These are phyloP conservation scores for Parasarocladium wereldwijsianum DNA, from an alignment of 2,329 filamentous ascomycete genomes.

Conservation along the genomic window DNA sequence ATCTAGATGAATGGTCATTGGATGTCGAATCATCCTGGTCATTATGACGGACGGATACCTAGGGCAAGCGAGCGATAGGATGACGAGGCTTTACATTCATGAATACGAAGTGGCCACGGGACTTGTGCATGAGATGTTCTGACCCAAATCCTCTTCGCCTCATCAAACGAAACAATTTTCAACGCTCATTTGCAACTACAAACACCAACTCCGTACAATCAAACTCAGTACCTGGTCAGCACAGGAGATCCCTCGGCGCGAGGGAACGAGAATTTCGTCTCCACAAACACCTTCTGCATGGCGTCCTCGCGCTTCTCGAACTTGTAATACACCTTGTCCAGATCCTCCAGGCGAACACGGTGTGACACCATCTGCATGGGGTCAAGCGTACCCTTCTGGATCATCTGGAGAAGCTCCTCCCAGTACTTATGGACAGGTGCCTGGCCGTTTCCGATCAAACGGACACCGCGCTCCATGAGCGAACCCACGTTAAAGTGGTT, in stretches of 20 bases:
- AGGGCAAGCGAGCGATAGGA: too few relatives aligned
- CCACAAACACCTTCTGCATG: constrained; percentile 69
- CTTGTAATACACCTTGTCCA: constrained; percentile 49
- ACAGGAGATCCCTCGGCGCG: constrained; percentile 25
- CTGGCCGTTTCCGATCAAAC: constrained; percentile 54
- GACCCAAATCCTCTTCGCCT: too few relatives aligned
- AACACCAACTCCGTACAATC: too few relatives aligned
- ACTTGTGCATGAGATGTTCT: too few relatives aligned
- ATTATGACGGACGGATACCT: too few relatives aligned
- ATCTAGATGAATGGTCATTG: too few relatives aligned
- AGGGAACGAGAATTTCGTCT: constrained; percentile 42
- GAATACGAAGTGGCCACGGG: too few relatives aligned
- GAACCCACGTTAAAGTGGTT: constrained; percentile 77
- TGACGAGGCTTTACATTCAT: too few relatives aligned
- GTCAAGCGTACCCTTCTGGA: constrained; percentile 55
- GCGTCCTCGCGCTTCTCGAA: constrained; percentile 48
- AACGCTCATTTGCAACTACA: too few relatives aligned
- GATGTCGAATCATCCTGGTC: too few relatives aligned
- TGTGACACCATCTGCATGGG: constrained; percentile 72
- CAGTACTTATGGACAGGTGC: constrained; percentile 73
- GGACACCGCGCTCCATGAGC: constrained; percentile 75
- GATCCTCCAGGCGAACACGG: constrained; percentile 59
- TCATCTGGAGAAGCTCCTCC: constrained; percentile 56
- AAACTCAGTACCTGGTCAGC: constrained; percentile 23
- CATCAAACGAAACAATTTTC: too few relatives aligned